phyloP scores from a whole-genome alignment of 345 rosid genomes.

The Reutealis trisperma region DNA sequence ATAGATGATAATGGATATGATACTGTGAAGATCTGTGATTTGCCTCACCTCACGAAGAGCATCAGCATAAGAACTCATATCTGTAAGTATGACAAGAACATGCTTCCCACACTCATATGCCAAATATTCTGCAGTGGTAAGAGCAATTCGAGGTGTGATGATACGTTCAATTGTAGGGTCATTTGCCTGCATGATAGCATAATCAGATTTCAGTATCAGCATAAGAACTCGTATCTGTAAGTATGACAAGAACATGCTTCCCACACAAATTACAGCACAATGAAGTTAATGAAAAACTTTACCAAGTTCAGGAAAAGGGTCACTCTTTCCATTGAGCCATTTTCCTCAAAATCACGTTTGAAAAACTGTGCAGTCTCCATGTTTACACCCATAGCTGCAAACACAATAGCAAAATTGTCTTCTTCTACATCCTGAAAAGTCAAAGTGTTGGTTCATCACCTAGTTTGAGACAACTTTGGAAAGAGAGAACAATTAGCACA shows the following conservation, averaged over 20 bases:
- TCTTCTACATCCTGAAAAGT: slow-evolving; percentile 70
- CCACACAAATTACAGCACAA: slow-evolving; percentile 44
- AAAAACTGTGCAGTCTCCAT: slow-evolving; percentile 99
- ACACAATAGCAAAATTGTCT: slow-evolving; percentile 96
- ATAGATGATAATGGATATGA: background rate
- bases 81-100: slow-evolving; percentile 92
- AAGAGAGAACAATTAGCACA: background rate
- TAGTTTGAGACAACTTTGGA: background rate
- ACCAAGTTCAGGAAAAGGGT: slow-evolving; percentile 91
- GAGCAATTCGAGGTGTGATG: slow-evolving; percentile 95
- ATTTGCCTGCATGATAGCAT: slow-evolving; percentile 63
- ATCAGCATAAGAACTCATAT: slow-evolving; percentile 99
- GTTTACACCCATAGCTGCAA: slow-evolving; percentile 99
- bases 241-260: slow-evolving; percentile 95
- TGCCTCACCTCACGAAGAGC: slow-evolving; percentile 91
- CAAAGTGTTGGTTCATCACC: slow-evolving; percentile 8
- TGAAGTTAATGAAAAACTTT: slow-evolving; percentile 2
- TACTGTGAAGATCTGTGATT: background rate
- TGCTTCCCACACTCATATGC: slow-evolving; percentile 99
- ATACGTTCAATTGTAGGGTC: slow-evolving; percentile 97
- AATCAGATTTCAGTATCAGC: slow-evolving; percentile 33
- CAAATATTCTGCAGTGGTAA: slow-evolving; percentile 92
- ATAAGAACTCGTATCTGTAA: slow-evolving; percentile 96
- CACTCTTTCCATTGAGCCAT: slow-evolving; percentile 98
- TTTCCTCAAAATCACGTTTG: slow-evolving; percentile 98